Evolutionary conservation across 306 rosid genomes (phyloP), one percentile per base, ranked within the genome.

Genomic region (Cucumis cinereus): DNA sequence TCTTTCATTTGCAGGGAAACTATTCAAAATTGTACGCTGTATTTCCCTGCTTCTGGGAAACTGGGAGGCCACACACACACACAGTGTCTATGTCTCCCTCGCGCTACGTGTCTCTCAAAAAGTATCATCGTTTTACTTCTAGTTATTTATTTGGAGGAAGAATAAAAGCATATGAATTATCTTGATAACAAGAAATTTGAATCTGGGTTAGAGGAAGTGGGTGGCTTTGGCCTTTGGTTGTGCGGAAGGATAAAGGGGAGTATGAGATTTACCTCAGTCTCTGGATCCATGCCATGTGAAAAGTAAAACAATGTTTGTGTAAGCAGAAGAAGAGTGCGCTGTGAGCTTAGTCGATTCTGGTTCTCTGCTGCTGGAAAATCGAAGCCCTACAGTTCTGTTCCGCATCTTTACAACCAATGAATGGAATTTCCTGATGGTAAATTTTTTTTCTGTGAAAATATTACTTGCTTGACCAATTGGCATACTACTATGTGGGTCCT

Each of bases 1-100:
- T 50, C 61, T 50, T 72, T 22, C 57, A 50, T 72, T 17, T 72
- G 47, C 76, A 72, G 76, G 76, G 55, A 40, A 28, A 17, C 61
- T 45, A 19, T 72, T 72, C 60, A 19, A 49, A 28, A 50, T 10
- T 72, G 60, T 17, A 50, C 28, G 28, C 60, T 16, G 28, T 28
- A 50, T 16, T 71, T 50, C 76, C 43, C 60, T 50, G 76, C 76
- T 50, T 71, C 45, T 69, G 40, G 8, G 20, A 69, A 68, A 14
- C 36, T 69, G 57, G 40, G 36, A 45, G 57, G 57, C 12, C 57
- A 69, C 57, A 47, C 75, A 36, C 75, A 36, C 50, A 15, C 74
- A 7, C 28, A 19, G 40, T 69, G 22, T 45, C 56, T 47, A n/a
- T 23, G 22, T 69, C 38, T 45, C 49, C 53, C n/a, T 67, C 54